These are phyloP conservation scores for Trichophyton schoenleinii DNA, from an alignment of 2,329 filamentous ascomycete species.

Conservation along the genomic window DNA sequence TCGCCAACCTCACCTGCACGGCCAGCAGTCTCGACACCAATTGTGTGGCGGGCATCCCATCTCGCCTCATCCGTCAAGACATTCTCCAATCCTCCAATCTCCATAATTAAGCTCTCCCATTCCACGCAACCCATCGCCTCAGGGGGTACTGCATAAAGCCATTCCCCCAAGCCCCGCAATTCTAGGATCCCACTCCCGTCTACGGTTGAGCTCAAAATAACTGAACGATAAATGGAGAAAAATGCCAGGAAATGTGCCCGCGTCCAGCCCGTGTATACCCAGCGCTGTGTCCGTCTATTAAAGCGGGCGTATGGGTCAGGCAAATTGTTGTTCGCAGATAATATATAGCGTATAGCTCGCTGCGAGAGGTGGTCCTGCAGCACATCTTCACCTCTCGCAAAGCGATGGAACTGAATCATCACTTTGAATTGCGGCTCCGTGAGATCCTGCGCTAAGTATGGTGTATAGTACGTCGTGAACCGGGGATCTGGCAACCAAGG, in stretches of 20 bases:
- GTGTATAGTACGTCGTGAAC: conserved; percentile 6
- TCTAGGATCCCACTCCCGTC: too few relatives aligned
- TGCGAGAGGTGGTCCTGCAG: not conserved
- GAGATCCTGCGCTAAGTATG: not conserved
- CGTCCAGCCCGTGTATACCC: conserved; percentile 4
- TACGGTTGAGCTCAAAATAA: not conserved
- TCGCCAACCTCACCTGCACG: not conserved
- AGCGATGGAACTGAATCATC: conserved; percentile 8
- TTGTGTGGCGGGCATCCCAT: not conserved
- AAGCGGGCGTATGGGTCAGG: not conserved
- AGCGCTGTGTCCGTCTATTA: not conserved
- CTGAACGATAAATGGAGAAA: conserved; percentile 6
- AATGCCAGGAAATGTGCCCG: conserved; percentile 6
- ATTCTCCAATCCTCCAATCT: not conserved
- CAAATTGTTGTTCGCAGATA: conserved; percentile 1
- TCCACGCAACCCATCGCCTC: not conserved
- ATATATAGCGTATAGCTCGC: not conserved
- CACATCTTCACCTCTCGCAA: not conserved
- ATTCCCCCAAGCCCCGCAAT: not conserved
- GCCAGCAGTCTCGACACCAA: not conserved
- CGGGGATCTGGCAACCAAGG: not conserved
- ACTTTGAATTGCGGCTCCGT: conserved; percentile 5
- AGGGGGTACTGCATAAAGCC: not conserved
- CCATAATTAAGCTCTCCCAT: not conserved
- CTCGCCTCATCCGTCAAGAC: not conserved